Evolutionary conservation across 371 early-diverging fungal species (phyloP).

Genomic region (Mucor piriformis): DNA sequence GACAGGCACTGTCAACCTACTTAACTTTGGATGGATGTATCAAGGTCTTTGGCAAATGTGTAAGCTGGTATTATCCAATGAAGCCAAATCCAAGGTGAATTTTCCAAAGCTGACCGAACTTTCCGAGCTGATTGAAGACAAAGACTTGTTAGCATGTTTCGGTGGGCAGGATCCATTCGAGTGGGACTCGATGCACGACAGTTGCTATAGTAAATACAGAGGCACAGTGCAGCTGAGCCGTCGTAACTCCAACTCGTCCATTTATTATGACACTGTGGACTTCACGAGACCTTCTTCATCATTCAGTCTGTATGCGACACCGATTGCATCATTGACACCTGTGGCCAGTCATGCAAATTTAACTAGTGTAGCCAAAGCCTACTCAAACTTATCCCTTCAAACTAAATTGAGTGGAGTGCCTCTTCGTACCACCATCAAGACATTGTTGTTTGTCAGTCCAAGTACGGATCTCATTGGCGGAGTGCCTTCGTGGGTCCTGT

Average conservation of each 20-base stretch:
- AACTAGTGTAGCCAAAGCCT: slow-evolving; percentile 24
- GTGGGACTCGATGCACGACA: slow-evolving; percentile 28
- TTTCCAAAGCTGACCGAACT: slow-evolving; percentile 41
- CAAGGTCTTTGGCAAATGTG: slow-evolving; percentile 56
- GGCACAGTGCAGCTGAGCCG: slow-evolving; percentile 16
- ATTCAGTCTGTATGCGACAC: slow-evolving; percentile 32
- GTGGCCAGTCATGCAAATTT: slow-evolving; percentile 34
- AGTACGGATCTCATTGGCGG: slow-evolving; percentile 1
- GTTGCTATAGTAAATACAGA: slow-evolving; percentile 18
- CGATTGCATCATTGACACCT: slow-evolving; percentile 31
- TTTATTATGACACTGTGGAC: slow-evolving; percentile 32
- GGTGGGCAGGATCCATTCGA: slow-evolving; percentile 27
- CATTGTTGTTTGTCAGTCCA: slow-evolving; percentile 16
- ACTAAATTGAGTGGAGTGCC: slow-evolving; percentile 25
- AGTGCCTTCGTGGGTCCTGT: slow-evolving; percentile 12
- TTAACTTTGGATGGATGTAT: slow-evolving; percentile 56
- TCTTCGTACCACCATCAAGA: slow-evolving; percentile 24
- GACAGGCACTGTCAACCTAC: slow-evolving; percentile 40
- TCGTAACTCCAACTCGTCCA: slow-evolving; percentile 33
- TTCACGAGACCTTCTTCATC: slow-evolving; percentile 16
- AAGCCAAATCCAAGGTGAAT: slow-evolving; percentile 45
- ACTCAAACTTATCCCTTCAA: slow-evolving; percentile 14
- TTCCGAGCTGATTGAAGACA: slow-evolving; percentile 18
- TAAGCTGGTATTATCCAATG: slow-evolving; percentile 43
- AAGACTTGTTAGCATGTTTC: slow-evolving; percentile 32